Conservation (phyloP, 352 stramenopile species). For the Pythium dissimile region DNA sequence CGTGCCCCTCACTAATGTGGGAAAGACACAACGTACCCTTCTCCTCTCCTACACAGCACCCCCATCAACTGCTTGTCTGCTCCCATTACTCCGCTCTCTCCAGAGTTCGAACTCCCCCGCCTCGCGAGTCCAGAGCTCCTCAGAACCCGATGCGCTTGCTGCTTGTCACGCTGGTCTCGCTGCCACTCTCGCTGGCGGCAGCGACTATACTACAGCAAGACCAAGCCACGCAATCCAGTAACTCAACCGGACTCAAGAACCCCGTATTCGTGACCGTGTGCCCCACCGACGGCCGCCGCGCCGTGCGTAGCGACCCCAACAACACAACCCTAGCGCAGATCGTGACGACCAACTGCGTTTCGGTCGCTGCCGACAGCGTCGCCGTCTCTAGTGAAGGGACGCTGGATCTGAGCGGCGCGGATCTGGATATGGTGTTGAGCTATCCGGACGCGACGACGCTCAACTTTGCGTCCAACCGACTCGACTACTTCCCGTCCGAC, state of each 20-base stretch:
- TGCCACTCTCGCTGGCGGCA: background rate
- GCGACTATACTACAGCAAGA: background rate
- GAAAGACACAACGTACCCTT: too few relatives aligned
- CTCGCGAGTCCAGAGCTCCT: too few relatives aligned
- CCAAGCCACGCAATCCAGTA: background rate
- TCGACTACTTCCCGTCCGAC: conserved; percentile 10
- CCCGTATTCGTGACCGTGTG: conserved; percentile 2
- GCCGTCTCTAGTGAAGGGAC: background rate
- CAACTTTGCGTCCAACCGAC: conserved; percentile 15
- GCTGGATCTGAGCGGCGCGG: background rate
- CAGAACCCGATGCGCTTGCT: background rate
- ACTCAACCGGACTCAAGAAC: background rate
- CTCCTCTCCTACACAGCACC: too few relatives aligned
- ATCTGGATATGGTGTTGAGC: conserved; percentile 11
- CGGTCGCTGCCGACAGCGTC: background rate
- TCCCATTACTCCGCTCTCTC: too few relatives aligned
- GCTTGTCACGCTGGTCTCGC: background rate
- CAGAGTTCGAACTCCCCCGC: too few relatives aligned
- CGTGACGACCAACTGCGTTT: conserved; percentile 11
- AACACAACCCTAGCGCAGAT: conserved; percentile 3
- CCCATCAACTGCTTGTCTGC: too few relatives aligned
- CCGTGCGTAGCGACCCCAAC: conserved; percentile 3
- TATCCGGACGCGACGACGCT: conserved; percentile 16
- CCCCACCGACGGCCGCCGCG: conserved; percentile 4
- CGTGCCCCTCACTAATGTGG: too few relatives aligned